A percentile compares a stretch with the other conserved stretches of the same genome.
Evolutionary conservation across 139 green algal genomes (phyloP).

Genomic region (Picochlorum costavermella): DNA sequence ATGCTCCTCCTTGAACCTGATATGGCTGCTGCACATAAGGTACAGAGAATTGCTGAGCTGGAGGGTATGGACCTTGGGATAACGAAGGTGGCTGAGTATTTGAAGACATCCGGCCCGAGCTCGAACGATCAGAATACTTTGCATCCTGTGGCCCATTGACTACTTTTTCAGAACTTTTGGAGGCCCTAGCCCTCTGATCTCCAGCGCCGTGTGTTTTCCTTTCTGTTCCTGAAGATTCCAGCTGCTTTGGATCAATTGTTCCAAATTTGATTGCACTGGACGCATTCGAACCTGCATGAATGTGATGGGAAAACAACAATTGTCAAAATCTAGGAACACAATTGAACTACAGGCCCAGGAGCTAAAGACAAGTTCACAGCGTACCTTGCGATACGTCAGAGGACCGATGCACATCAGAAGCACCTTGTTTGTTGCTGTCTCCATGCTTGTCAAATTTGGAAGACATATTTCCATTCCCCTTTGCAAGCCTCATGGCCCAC

Average conservation of each 20-base stretch:
- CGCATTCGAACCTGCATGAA: neutral
- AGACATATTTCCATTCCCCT: neutral
- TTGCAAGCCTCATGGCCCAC: conserved; percentile 1
- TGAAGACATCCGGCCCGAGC: neutral
- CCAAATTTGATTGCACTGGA: neutral
- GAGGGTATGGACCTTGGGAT: neutral
- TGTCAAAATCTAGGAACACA: neutral
- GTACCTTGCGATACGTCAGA: no score
- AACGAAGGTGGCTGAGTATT: neutral
- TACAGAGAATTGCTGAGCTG: neutral
- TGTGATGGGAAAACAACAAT: neutral
- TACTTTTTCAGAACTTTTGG: no score
- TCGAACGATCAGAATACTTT: neutral
- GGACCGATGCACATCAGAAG: no score
- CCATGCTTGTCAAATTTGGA: neutral
- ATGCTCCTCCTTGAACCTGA: neutral
- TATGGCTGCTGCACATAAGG: neutral
- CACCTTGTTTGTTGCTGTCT: no score
- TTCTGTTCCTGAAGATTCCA: neutral
- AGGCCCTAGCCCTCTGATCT: no score
- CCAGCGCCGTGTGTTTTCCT: no score
- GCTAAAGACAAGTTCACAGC: no score
- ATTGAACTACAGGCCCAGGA: no score
- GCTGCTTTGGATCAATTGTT: conserved; percentile 3
- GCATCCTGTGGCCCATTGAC: no score